These are phyloP conservation scores for Microsporum canis DNA, from an alignment of 2,329 filamentous ascomycete genomes.

Conservation along the genomic window DNA sequence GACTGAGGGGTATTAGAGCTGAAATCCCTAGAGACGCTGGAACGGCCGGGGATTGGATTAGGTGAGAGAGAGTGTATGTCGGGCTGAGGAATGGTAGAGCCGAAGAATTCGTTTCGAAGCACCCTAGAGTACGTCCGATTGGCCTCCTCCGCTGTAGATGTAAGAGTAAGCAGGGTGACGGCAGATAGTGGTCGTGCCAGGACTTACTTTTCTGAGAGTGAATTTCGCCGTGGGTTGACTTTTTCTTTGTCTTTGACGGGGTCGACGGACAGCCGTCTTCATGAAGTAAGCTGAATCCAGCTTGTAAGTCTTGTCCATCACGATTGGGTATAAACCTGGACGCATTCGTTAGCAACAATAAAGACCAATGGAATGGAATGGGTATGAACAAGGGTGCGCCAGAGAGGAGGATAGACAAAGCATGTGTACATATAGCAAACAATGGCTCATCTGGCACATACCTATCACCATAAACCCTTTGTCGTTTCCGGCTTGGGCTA, in stretches of 20 bases:
- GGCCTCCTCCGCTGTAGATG: constrained; percentile 65
- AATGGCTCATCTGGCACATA: constrained; percentile 23
- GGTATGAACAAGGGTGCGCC: background rate
- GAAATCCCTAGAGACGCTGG: constrained; percentile 49
- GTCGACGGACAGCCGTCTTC: constrained; percentile 90
- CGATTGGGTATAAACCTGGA: constrained; percentile 87
- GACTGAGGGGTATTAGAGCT: constrained; percentile 72
- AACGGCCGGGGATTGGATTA: constrained; percentile 38
- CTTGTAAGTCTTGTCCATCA: constrained; percentile 82
- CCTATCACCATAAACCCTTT: constrained; percentile 55
- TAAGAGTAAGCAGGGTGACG: constrained; percentile 12
- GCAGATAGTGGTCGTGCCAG: constrained; percentile 6
- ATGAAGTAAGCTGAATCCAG: constrained; percentile 82
- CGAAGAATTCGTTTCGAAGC: constrained; percentile 83
- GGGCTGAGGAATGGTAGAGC: constrained; percentile 73
- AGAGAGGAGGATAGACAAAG: background rate
- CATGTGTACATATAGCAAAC: background rate
- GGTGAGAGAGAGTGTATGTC: constrained; percentile 53
- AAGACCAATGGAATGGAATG: background rate
- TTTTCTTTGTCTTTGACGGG: constrained; percentile 72
- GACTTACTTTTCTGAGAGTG: constrained; percentile 82
- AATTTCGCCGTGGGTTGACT: constrained; percentile 76
- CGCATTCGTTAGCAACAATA: background rate
- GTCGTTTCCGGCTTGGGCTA: constrained; percentile 58
- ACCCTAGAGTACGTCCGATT: constrained; percentile 85